Percentiles rank a stretch among this genome's conserved stretches.
These are phyloP conservation scores for Pseudopyrenochaeta lycopersici DNA, from an alignment of 2,329 filamentous ascomycete genomes.

Conservation along the genomic window DNA sequence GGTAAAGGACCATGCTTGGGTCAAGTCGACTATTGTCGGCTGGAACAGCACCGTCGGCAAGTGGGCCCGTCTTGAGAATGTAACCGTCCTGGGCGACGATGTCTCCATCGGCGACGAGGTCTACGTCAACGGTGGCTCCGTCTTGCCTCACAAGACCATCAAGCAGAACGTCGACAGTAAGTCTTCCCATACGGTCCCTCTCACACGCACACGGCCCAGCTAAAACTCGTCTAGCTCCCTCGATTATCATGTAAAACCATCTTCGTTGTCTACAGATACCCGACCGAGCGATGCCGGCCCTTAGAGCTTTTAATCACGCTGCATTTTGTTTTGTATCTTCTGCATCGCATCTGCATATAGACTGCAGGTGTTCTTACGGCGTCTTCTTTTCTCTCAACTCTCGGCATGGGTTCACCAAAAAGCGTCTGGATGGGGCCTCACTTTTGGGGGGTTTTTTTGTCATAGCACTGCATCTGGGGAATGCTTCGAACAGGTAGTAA, in stretches of 20 bases:
- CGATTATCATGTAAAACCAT: slow-evolving; percentile 57
- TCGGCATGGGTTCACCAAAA: slow-evolving; percentile 24
- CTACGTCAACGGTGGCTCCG: slow-evolving; percentile 95
- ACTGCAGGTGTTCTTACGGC: slow-evolving; percentile 17
- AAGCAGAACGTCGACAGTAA: slow-evolving; percentile 88
- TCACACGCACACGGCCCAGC: not conserved
- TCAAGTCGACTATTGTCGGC: slow-evolving; percentile 97
- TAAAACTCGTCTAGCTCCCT: slow-evolving; percentile 48
- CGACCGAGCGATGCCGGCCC: slow-evolving; percentile 16
- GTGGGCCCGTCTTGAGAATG: slow-evolving; percentile 97
- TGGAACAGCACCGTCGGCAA: slow-evolving; percentile 97
- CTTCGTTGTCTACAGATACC: slow-evolving; percentile 12
- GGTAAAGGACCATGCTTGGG: slow-evolving; percentile 98
- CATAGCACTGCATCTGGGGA: not conserved
- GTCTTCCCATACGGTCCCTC: slow-evolving; percentile 5
- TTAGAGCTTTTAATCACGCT: slow-evolving; percentile 43
- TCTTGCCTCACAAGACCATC: slow-evolving; percentile 98
- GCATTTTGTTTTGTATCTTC: slow-evolving; percentile 48
- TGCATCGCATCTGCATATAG: slow-evolving; percentile 32
- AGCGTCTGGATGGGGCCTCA: slow-evolving; percentile 19
- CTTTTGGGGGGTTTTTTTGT: slow-evolving; percentile 16
- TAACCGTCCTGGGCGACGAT: slow-evolving; percentile 96
- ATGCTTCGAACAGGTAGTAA: no score
- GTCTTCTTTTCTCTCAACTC: slow-evolving; percentile 18
- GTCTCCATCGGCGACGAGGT: slow-evolving; percentile 98